Percentiles rank a stretch among this genome's conserved stretches.
Conservation (phyloP, 352 stramenopile species). For the Aphanomyces cochlioides region DNA sequence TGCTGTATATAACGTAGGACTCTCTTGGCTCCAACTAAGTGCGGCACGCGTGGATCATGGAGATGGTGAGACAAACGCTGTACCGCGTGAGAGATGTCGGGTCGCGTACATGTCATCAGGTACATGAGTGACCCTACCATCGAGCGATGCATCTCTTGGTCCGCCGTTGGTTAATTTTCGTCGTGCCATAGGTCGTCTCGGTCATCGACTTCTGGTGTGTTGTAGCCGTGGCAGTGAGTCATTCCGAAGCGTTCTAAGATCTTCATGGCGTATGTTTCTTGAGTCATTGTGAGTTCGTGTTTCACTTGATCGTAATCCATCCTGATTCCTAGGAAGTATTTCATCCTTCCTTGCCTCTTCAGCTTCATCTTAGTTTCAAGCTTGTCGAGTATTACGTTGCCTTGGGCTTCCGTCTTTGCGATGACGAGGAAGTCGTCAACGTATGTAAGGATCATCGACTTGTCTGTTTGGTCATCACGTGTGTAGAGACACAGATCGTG, state of each 20-base stretch:
- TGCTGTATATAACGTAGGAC: neutral
- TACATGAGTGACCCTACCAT: constrained; percentile 28
- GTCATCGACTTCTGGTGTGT: constrained; percentile 30
- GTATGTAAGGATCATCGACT: constrained; percentile 5
- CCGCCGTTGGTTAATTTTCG: constrained; percentile 1
- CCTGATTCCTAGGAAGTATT: constrained; percentile 17
- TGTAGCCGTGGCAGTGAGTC: neutral
- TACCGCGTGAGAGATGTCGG: no score
- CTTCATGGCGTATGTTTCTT: constrained; percentile 30
- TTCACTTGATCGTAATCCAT: constrained; percentile 5
- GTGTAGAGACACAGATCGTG: constrained; percentile 14
- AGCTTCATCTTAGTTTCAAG: constrained; percentile 9
- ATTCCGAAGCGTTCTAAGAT: no score
- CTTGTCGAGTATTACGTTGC: neutral
- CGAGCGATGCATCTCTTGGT: constrained; percentile 17
- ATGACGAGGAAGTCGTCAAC: constrained; percentile 7
- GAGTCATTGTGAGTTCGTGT: constrained; percentile 2
- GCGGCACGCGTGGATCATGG: constrained; percentile 4
- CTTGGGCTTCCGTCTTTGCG: neutral
- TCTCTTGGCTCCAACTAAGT: no score
- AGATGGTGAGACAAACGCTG: constrained; percentile 13
- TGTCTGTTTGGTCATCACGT: neutral
- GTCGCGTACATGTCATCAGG: no score
- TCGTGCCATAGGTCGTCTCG: no score
- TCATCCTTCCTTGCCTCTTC: constrained; percentile 30